Percentiles rank a stretch among this genome's conserved stretches.
Conservation (phyloP, 1,284 basidiomycete genomes). For the Microbotryum lychnidis-dioicae region DNA sequence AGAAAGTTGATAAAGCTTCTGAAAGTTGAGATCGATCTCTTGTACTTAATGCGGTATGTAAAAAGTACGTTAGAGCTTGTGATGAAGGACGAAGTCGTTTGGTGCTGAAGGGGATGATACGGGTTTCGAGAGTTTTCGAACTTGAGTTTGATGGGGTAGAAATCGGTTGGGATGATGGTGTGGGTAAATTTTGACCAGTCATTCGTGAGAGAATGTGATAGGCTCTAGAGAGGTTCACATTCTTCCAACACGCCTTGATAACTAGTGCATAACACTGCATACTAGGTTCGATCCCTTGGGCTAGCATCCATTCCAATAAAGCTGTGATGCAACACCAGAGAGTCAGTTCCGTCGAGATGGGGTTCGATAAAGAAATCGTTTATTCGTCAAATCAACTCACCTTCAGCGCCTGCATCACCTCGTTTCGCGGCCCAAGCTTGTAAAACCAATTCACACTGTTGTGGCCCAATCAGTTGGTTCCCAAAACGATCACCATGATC, state of each 20-base stretch:
- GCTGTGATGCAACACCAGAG: background rate
- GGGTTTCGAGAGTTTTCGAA: background rate
- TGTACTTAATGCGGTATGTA: background rate
- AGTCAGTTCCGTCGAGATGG: too few relatives aligned
- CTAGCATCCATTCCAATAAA: conserved; percentile 4
- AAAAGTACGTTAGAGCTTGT: background rate
- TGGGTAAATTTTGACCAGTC: background rate
- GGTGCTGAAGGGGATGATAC: background rate
- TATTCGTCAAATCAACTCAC: conserved; percentile 1
- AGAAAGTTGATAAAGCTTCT: conserved; percentile 4
- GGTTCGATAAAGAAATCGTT: too few relatives aligned
- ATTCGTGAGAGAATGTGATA: conserved; percentile 8
- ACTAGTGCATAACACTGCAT: conserved; percentile 10
- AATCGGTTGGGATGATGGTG: too few relatives aligned
- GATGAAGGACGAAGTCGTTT: background rate
- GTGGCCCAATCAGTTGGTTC: conserved; percentile 4
- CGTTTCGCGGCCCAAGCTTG: conserved; percentile 16
- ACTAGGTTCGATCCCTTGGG: background rate
- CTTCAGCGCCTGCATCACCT: conserved; percentile 21
- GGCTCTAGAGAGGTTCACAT: conserved; percentile 1
- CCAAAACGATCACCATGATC: conserved; percentile 27
- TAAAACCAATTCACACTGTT: conserved; percentile 29
- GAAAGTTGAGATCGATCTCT: conserved; percentile 11
- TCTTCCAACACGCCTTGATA: conserved; percentile 10
- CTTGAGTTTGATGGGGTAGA: background rate